Evolutionary conservation across 257 asterid genomes (phyloP).

Genomic region (Plantago elongata): DNA sequence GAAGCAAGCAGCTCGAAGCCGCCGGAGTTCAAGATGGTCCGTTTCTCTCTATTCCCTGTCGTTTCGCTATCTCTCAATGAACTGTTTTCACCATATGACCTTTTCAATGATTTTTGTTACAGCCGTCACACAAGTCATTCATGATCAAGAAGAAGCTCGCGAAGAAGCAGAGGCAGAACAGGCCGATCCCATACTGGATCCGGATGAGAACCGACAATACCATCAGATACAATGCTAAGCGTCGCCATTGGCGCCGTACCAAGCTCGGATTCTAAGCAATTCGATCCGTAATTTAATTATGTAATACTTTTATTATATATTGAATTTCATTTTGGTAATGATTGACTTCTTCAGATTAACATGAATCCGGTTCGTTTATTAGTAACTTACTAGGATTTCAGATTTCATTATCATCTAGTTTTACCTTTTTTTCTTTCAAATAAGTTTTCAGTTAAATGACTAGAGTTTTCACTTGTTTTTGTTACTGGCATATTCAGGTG

Average conservation of each 20-base stretch:
- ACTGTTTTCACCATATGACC: background rate
- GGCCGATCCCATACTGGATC: slow-evolving; percentile 58
- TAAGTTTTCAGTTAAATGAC: too few relatives aligned
- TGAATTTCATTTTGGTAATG: slow-evolving; percentile 14
- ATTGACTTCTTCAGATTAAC: background rate
- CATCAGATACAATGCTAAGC: slow-evolving; percentile 57
- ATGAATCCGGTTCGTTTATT: background rate
- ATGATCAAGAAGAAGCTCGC: slow-evolving; percentile 55
- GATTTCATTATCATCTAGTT: background rate
- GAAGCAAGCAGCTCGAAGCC: background rate
- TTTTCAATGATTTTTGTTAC: background rate
- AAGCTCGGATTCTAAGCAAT: slow-evolving; percentile 48
- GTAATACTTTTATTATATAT: background rate
- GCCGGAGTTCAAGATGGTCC: slow-evolving; percentile 30
- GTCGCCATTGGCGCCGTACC: slow-evolving; percentile 63
- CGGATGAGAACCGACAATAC: slow-evolving; percentile 54
- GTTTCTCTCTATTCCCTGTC: slow-evolving; percentile 10
- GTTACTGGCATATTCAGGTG: too few relatives aligned
- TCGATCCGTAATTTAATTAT: slow-evolving; percentile 14
- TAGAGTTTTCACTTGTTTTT: too few relatives aligned
- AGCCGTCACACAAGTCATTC: slow-evolving; percentile 53
- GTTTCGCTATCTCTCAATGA: background rate
- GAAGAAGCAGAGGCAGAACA: slow-evolving; percentile 55
- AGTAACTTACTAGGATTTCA: too few relatives aligned
- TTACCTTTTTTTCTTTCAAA: background rate